Evolutionary conservation across 2,329 filamentous ascomycete genomes (phyloP).

Genomic region (Pseudogymnoascus verrucosus): DNA sequence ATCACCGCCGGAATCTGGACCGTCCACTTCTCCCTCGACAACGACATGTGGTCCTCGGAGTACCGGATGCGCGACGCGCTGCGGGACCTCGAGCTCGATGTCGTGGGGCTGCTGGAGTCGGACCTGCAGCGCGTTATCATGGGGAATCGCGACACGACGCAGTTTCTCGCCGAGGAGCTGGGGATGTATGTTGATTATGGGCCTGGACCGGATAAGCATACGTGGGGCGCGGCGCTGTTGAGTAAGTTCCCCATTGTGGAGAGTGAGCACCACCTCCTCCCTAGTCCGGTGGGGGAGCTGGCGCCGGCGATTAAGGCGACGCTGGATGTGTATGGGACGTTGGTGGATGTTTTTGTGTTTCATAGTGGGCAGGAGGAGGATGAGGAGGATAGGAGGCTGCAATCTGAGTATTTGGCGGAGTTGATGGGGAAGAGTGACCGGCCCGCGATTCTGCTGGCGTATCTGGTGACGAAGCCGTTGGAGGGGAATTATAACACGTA

Average conservation of each 20-base stretch:
- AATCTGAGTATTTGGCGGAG: slow-evolving; percentile 76
- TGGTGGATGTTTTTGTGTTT: slow-evolving; percentile 94
- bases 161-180: slow-evolving; percentile 89
- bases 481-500: slow-evolving; percentile 97
- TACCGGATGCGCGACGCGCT: slow-evolving; percentile 86
- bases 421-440: slow-evolving; percentile 78
- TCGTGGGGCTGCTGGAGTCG: slow-evolving; percentile 87
- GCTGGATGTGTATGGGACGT: slow-evolving; percentile 80
- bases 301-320: slow-evolving; percentile 97
- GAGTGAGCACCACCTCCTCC: slow-evolving; percentile 90
- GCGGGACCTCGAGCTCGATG: slow-evolving; percentile 92
- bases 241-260: slow-evolving; percentile 98
- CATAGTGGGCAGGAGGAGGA: slow-evolving; percentile 98
- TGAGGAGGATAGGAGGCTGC: slow-evolving; percentile 78
- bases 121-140: slow-evolving; percentile 98
- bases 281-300: slow-evolving; percentile 87
- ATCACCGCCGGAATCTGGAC: slow-evolving; percentile 98
- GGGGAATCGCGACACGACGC: slow-evolving; percentile 95
- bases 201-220: slow-evolving; percentile 97
- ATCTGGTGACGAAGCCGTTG: slow-evolving; percentile 82
- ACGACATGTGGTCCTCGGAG: slow-evolving; percentile 98
- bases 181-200: slow-evolving; percentile 99
- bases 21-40: slow-evolving; percentile 94
- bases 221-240: slow-evolving; percentile 86
- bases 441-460: slow-evolving; percentile 78